Evolutionary conservation across 139 green algal species (phyloP).

Genomic region (Chlamydomonas sp.): DNA sequence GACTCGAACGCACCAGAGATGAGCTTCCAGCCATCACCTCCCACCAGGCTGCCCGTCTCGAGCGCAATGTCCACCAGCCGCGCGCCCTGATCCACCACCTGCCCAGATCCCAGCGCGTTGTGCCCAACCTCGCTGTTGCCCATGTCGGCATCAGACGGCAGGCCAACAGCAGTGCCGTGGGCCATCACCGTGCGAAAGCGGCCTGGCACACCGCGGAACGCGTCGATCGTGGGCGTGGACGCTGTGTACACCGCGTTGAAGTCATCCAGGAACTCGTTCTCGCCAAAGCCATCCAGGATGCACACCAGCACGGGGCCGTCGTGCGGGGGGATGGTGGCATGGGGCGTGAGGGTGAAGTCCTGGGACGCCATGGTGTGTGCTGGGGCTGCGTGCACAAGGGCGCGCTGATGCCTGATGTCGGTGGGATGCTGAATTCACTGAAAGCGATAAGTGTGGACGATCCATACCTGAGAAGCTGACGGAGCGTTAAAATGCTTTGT

Average conservation of each 20-base stretch:
- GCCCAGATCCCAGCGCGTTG: constrained; percentile 90
- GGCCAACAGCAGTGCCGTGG: constrained; percentile 85
- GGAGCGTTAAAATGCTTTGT: too few species aligned
- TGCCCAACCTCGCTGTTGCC: constrained; percentile 86
- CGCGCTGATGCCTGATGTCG: too few species aligned
- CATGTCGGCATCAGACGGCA: constrained; percentile 91
- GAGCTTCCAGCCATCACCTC: constrained; percentile 73
- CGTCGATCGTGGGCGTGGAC: constrained; percentile 66
- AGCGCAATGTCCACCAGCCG: constrained; percentile 87
- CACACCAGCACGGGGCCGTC: constrained; percentile 64
- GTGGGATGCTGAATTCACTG: too few species aligned
- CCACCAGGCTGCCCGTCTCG: constrained; percentile 68
- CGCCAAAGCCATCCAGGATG: constrained; percentile 74
- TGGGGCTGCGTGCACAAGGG: too few species aligned
- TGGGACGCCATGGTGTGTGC: too few species aligned
- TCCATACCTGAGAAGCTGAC: too few species aligned
- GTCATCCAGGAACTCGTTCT: constrained; percentile 72
- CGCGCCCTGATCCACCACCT: constrained; percentile 89
- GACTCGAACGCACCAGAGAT: constrained; percentile 62
- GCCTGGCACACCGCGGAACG: constrained; percentile 42
- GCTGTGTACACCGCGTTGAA: constrained; percentile 62
- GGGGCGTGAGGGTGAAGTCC: constrained; percentile 45
- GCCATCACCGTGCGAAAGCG: constrained; percentile 61
- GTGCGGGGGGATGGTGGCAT: constrained; percentile 47
- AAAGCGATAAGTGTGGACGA: too few species aligned